Evolutionary conservation across 345 rosid genomes (phyloP).

Genomic region (Pugionium dolabratum): DNA sequence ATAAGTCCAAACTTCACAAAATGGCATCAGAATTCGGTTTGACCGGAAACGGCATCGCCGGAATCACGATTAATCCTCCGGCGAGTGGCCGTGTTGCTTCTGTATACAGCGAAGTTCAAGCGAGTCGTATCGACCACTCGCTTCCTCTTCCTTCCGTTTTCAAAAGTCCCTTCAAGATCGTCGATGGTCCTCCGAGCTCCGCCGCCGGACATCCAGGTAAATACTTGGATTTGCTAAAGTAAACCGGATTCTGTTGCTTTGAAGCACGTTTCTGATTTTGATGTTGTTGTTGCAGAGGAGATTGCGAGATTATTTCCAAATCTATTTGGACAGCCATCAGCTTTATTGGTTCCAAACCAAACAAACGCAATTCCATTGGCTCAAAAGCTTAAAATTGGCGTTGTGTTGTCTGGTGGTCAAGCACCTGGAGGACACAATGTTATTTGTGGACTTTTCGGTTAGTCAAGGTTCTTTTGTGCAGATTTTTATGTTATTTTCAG

Average conservation of each 20-base stretch:
- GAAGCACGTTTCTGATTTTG: not conserved
- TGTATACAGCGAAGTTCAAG: slow-evolving; percentile 84
- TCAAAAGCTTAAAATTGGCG: slow-evolving; percentile 77
- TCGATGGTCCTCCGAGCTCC: slow-evolving; percentile 84
- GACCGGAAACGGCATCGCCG: slow-evolving; percentile 40
- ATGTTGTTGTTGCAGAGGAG: slow-evolving; percentile 53
- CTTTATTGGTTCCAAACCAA: slow-evolving; percentile 55
- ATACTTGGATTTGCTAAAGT: not conserved
- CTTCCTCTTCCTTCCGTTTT: slow-evolving; percentile 89
- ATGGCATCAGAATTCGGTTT: slow-evolving; percentile 22
- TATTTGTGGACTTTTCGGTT: slow-evolving; percentile 86
- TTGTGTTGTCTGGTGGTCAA: slow-evolving; percentile 96
- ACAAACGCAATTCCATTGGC: slow-evolving; percentile 28
- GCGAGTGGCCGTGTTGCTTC: slow-evolving; percentile 51
- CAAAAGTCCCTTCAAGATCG: slow-evolving; percentile 59
- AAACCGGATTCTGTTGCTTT: slow-evolving; percentile 9
- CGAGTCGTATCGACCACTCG: slow-evolving; percentile 68
- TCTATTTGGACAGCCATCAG: slow-evolving; percentile 83
- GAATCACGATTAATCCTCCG: slow-evolving; percentile 24
- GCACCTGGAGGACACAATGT: slow-evolving; percentile 99
- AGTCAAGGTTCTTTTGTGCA: slow-evolving; percentile 12
- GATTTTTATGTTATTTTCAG: not conserved
- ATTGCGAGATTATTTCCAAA: slow-evolving; percentile 81
- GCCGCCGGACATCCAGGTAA: slow-evolving; percentile 90
- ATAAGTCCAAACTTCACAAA: slow-evolving; percentile 1